Evolutionary conservation across 176 grass and related monocot species (phyloP), one percentile per base, ranked within the genome.

Genomic region (Eragrostis curvula): DNA sequence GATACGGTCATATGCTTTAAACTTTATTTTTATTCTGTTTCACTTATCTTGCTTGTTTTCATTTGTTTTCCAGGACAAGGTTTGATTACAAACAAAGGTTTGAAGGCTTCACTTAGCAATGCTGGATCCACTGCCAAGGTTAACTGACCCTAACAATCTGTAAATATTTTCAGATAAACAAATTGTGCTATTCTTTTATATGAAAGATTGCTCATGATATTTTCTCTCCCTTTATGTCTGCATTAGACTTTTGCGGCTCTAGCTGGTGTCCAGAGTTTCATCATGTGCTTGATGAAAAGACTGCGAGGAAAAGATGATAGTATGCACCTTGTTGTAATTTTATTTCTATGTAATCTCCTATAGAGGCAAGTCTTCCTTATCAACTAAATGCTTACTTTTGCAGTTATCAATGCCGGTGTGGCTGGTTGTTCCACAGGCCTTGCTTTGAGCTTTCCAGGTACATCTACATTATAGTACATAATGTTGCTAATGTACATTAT

Each of bases 381-480:
- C 63, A 66, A 46, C 75, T 68, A 65, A 67, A 73, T 59, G 62
- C 55, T 59, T 70, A 59, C 48, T 59, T 32, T 72, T 75, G 66
- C 80, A 97, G 95, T 88, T 40, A 83, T 92, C 74, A 94, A 97
- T 92, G 90, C 92, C 30, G 88, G 90, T n/a, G 66, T 97, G 29
- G 92, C 92, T 59, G 95, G 90, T 81, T 97, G 95, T 59, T 94
- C 90, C 78, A 97, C 95, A 25, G 92, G 92, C 50, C 73, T 94
- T 90, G 95, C 95, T 89, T 89, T 97, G 88, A 92, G 92, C 56
- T 94, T 97, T 90, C 95, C 92, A 88, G 92, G 95, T 97, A 94
- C 25, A 73, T 40, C 27, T 78, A 66, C 68, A 63, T 73, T 59
- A 6, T 23, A 36, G 5, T 57, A 23, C 14, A 9, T 59, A 46